Evolutionary conservation across 2,329 filamentous ascomycete genomes (phyloP).

Genomic region (Pyrenophora teres): DNA sequence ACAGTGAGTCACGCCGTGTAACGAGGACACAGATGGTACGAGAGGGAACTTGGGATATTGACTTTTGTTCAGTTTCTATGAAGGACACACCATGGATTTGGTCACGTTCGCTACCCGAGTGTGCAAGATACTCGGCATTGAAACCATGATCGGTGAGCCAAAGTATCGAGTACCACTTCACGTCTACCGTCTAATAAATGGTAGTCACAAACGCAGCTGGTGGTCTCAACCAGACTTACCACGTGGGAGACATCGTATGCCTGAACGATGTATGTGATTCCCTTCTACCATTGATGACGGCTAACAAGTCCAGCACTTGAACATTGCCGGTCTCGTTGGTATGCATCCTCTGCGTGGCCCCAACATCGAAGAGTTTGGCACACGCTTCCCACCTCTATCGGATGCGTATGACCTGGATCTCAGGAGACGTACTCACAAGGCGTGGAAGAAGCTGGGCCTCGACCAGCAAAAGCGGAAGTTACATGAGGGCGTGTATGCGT

Average conservation of each 20-base stretch:
- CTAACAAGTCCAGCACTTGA: constrained; percentile 59
- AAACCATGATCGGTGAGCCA: constrained; percentile 60
- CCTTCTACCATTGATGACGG: neutral
- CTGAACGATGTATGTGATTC: constrained; percentile 62
- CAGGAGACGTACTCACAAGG: constrained; percentile 60
- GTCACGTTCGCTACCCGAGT: constrained; percentile 68
- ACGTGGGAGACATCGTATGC: constrained; percentile 67
- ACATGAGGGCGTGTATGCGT: constrained; percentile 70
- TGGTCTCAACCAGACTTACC: constrained; percentile 66
- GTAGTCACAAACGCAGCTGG: constrained; percentile 70
- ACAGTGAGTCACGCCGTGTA: constrained; percentile 57
- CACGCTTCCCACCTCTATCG: constrained; percentile 66
- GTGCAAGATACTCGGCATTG: constrained; percentile 65
- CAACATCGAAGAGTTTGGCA: constrained; percentile 66
- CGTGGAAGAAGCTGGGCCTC: constrained; percentile 59
- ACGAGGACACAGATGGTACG: neutral
- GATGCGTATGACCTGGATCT: constrained; percentile 69
- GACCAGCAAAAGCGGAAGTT: constrained; percentile 56
- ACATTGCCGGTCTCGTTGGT: constrained; percentile 65
- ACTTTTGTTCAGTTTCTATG: constrained; percentile 61
- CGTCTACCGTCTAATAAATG: constrained; percentile 18
- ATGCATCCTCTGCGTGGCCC: constrained; percentile 65
- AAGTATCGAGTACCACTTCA: neutral
- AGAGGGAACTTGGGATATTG: constrained; percentile 13
- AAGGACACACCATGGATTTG: constrained; percentile 66